Base-by-base conservation (phyloP, 345 rosid species). In the Populus euphratica region DNA sequence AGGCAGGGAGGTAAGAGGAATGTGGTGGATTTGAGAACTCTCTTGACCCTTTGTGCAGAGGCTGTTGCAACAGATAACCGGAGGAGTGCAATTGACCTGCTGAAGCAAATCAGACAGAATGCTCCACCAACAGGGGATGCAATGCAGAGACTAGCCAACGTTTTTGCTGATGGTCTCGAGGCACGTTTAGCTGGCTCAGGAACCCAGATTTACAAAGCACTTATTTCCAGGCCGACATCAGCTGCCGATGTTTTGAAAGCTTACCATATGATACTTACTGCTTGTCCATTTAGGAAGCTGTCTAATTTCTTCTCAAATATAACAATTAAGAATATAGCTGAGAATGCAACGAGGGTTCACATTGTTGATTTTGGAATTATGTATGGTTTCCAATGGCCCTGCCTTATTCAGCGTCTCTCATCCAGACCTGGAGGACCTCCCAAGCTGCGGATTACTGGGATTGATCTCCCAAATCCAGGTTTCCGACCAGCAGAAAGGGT, bases 341-440 rank as follows among this genome's bases (percentile, higher is more conserved):
- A 84, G 68, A 74, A 74, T 59, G 87, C 85, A 21, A 72, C 75
- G 13, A 84, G 68, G 72, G 70, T 90, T 31, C 91, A 90, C 76
- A 83, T 90, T 16, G 85, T 90, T 65, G 90, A 90, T 75, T 90
- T 90, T 33, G 91, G 93, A 38, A 86, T 88, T 72, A 36, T 77
- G 6, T 84, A 85, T 61, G 93, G 91, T 29, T 88, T 90, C 73
- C 91, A 86, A 64, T 90, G 93, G 93, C 93, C 91, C 23, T 74
- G 87, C 79, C 88, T 88, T 71, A 86, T 90, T 78, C 88, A 90
- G 67, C 84, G 80, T 23, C 87, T 85, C 70, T 85, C 91, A 9
- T 78, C 83, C 12, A 81, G 86, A 68, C 77, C 83, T 11, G 81
- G 87, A 31, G 93, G 93, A 50, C 91, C 93, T 52, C 93, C 91